Base-by-base conservation (phyloP, 1,284 basidiomycete genomes). In the Puccinia novopanici region DNA sequence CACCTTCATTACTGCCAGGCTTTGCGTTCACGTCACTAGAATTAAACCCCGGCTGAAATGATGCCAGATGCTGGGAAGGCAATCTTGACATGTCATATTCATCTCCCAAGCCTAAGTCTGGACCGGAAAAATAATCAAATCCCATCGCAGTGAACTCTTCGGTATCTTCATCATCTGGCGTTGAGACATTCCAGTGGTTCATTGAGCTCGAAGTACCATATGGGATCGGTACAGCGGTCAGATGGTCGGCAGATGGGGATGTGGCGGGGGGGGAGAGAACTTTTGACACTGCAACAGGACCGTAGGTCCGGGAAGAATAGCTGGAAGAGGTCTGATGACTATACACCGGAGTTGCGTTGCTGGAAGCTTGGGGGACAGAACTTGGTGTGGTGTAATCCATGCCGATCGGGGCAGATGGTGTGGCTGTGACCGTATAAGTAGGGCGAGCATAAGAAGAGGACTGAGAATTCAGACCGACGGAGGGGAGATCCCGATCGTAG, bases 321-420 rank as follows among this genome's bases (percentile, higher is more conserved):
- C 68, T 55, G 55, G 42, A 54, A 74, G 10, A 73, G 40, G 54
- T 75, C 57, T 45, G 76, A 50, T 27, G 70, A 52, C 27, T 67
- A 45, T 45, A 81, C 48, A 50, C 82, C 81, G 34, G 77, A 57
- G 34, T 83, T 72, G 3, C 84, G 84, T 37, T 85, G 17, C 37
- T 50, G 85, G 54, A 83, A 81, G 65, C 52, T 45, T 59, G 67
- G 65, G 75, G 65, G n/a, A 77, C 40, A 84, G 22, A 84, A 85
- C 78, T 82, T 84, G 81, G 82, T 85, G 84, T 84, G 90, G 90
- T 63, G 88, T 87, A 82, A 87, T 87, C 77, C 87, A 87, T 37
- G 87, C 85, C 55, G 54, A 54, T 67, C 22, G 75, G 57, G n/a
- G 65, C 79, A 30, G 72, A 68, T 6, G 79, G 73, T 3, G 81